phyloP scores from a whole-genome alignment of 805 yeast species.

The Wickerhamiella spandovensis region DNA sequence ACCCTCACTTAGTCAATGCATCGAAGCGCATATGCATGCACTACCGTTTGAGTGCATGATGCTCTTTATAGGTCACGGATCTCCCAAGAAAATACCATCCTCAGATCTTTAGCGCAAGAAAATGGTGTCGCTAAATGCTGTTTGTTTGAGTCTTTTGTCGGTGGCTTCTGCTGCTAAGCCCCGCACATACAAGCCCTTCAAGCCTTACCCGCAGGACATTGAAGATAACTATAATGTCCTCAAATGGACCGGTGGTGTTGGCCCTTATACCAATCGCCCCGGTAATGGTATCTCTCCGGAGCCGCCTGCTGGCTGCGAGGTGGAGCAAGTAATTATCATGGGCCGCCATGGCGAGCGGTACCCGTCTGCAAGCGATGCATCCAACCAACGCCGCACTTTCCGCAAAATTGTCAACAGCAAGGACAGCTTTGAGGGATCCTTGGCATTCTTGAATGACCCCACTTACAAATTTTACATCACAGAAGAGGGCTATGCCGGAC shows the following conservation, averaged over 20 bases:
- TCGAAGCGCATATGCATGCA: neutral
- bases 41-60: neutral
- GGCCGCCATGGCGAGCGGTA: slow-evolving; percentile 43
- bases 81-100: neutral
- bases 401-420: slow-evolving; percentile 6
- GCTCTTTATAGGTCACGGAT: neutral
- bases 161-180: neutral
- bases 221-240: slow-evolving; percentile 33
- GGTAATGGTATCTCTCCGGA: slow-evolving; percentile 37
- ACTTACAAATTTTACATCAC: slow-evolving; percentile 20
- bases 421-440: slow-evolving; percentile 9
- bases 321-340: slow-evolving; percentile 36
- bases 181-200: neutral
- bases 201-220: slow-evolving; percentile 16
- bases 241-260: slow-evolving; percentile 34
- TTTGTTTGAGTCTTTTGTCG: neutral
- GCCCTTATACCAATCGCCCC: slow-evolving; percentile 34
- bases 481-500: slow-evolving; percentile 30
- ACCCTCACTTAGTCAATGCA: neutral
- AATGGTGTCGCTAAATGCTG: neutral
- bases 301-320: slow-evolving; percentile 32
- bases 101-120: neutral
- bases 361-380: slow-evolving; percentile 19
- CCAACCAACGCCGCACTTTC: slow-evolving; percentile 7
- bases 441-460: slow-evolving; percentile 9